Evolutionary conservation across 768 basidiomycete species (phyloP).

Genomic region (Tulasnella sp.): DNA sequence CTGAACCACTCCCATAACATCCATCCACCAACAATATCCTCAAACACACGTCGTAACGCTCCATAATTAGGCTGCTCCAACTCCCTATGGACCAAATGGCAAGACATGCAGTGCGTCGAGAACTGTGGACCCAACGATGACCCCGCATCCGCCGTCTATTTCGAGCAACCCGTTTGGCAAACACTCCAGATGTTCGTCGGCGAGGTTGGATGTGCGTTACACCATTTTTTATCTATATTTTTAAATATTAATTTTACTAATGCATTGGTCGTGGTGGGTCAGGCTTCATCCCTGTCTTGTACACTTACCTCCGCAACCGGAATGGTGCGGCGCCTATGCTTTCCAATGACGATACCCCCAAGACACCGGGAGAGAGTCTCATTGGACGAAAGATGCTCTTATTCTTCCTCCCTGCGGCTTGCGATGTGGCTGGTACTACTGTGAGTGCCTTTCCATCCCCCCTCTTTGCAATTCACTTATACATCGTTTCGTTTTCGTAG

Average conservation of each 20-base stretch:
- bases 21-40: no score
- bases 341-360: slow-evolving; percentile 1
- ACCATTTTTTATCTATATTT: no score
- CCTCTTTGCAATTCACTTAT: background rate
- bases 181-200: slow-evolving; percentile 76
- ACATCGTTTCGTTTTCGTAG: slow-evolving; percentile 24
- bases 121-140: slow-evolving; percentile 60
- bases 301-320: slow-evolving; percentile 48
- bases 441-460: slow-evolving; percentile 35
- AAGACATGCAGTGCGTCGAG: slow-evolving; percentile 99
- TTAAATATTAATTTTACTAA: no score
- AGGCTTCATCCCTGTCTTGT: slow-evolving; percentile 82
- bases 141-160: slow-evolving; percentile 53
- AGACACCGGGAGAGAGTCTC: slow-evolving; percentile 26
- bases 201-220: slow-evolving; percentile 77
- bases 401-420: slow-evolving; percentile 79
- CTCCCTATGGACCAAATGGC: slow-evolving; percentile 75
- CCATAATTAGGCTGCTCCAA: slow-evolving; percentile 37
- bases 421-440: slow-evolving; percentile 86
- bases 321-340: slow-evolving; percentile 46
- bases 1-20: slow-evolving; percentile 14
- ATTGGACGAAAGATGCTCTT: slow-evolving; percentile 61
- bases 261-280: slow-evolving; percentile 11
- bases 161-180: slow-evolving; percentile 93
- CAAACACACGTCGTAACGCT: no score